Evolutionary conservation across 305 asterid genomes (phyloP).

Genomic region (Fraxinus paxiana): DNA sequence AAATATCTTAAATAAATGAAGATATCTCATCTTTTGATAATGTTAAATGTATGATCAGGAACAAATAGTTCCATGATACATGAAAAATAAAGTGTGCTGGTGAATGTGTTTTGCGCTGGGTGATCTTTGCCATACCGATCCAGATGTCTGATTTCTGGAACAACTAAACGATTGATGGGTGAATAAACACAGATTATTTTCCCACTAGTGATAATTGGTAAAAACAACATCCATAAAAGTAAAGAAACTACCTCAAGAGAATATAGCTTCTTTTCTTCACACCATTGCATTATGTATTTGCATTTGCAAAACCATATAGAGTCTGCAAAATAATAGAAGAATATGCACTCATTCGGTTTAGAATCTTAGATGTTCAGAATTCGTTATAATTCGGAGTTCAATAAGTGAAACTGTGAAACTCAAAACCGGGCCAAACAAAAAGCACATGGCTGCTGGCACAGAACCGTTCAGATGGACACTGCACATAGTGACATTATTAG

Average conservation of each 20-base stretch:
- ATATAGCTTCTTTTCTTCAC: neutral
- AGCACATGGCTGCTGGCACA: neutral
- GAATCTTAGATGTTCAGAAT: neutral
- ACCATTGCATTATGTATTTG: neutral
- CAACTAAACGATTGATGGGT: neutral
- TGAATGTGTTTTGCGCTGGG: neutral
- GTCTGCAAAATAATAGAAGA: neutral
- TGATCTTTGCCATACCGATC: neutral
- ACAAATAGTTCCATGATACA: neutral
- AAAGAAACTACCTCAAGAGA: neutral
- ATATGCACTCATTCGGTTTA: neutral
- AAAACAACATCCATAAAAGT: neutral
- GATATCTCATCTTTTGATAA: neutral
- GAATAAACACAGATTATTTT: neutral
- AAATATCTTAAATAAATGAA: constrained; percentile 5
- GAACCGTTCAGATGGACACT: neutral
- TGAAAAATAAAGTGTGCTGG: neutral
- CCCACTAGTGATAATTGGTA: neutral
- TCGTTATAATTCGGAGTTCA: neutral
- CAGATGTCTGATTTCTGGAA: neutral
- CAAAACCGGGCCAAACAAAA: neutral
- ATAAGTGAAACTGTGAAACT: constrained; percentile 6
- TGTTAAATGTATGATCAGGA: neutral
- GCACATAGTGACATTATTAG: constrained; percentile 4
- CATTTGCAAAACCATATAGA: neutral